These are phyloP conservation scores for Hanseniaspora vineae DNA, from an alignment of 805 yeast genomes.

Conservation along the genomic window DNA sequence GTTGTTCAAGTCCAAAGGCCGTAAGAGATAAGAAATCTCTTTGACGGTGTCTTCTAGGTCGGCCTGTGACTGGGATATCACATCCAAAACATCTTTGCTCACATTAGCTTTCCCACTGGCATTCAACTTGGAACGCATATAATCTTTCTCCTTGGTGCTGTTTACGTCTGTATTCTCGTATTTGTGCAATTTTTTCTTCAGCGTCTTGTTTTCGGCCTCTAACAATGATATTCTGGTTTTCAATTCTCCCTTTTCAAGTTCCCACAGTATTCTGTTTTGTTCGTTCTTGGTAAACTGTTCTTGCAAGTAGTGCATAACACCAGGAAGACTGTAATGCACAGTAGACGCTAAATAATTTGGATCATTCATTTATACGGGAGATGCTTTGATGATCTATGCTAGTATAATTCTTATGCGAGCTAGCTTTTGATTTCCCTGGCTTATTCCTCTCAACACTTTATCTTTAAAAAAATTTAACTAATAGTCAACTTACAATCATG, in stretches of 20 bases:
- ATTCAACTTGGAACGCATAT: neutral
- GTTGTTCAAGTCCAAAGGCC: constrained; percentile 16
- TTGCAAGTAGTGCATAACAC: constrained; percentile 53
- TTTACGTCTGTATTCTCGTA: constrained; percentile 2
- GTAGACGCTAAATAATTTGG: constrained; percentile 1
- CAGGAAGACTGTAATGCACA: constrained; percentile 26
- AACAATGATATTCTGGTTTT: constrained; percentile 35
- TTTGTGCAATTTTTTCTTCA: constrained; percentile 12
- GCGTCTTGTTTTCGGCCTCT: constrained; percentile 38
- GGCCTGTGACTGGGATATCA: constrained; percentile 13
- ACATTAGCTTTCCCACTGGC: no score
- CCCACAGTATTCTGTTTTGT: constrained; percentile 47
- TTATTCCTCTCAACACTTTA: no score
- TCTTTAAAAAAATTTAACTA: no score
- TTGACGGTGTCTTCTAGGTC: constrained; percentile 23
- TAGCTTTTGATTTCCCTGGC: no score
- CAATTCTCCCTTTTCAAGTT: constrained; percentile 48
- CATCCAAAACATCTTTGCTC: constrained; percentile 1
- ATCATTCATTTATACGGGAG: constrained; percentile 16
- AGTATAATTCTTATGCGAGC: no score
- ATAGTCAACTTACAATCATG: no score
- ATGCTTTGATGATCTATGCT: no score
- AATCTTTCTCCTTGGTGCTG: neutral
- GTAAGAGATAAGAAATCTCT: constrained; percentile 22
- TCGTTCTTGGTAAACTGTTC: constrained; percentile 51